phyloP scores from a whole-genome alignment of 495 filamentous ascomycete genomes.

The Annulohypoxylon moriforme region DNA sequence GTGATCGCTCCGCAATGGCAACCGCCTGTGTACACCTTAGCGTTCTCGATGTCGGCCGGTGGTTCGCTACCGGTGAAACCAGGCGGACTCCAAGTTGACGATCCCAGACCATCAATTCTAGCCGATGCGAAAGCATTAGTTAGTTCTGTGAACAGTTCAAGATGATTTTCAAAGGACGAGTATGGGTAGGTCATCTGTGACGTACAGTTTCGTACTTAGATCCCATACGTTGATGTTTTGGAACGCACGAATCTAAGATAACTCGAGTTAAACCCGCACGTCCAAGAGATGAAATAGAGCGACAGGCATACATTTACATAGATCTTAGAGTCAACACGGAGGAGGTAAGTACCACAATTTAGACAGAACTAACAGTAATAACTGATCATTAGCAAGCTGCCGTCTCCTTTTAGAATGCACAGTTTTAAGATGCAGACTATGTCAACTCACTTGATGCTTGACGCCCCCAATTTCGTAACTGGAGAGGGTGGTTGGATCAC shows the following conservation, averaged over 20 bases:
- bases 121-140: not conserved
- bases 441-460: slow-evolving; percentile 33
- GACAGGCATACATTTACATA: slow-evolving; percentile 36
- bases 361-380: slow-evolving; percentile 35
- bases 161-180: too few species aligned
- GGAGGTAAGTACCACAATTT: slow-evolving; percentile 34
- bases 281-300: not conserved
- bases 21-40: slow-evolving; percentile 45
- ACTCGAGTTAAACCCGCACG: not conserved
- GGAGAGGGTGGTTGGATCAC: slow-evolving; percentile 22
- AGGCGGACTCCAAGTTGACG: slow-evolving; percentile 29
- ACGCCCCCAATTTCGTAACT: slow-evolving; percentile 35
- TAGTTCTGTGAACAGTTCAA: not conserved
- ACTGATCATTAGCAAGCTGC: not conserved
- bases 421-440: not conserved
- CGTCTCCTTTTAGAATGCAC: not conserved
- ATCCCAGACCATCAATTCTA: slow-evolving; percentile 34
- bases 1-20: slow-evolving; percentile 52
- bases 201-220: slow-evolving; percentile 36
- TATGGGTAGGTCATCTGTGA: not conserved
- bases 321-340: slow-evolving; percentile 19
- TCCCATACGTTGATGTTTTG: slow-evolving; percentile 46
- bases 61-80: slow-evolving; percentile 37
- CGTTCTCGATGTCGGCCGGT: slow-evolving; percentile 25
- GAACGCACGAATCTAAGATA: slow-evolving; percentile 41